Evolutionary conservation across 441 rosid genomes (phyloP).

Genomic region (Corymbia calophylla): DNA sequence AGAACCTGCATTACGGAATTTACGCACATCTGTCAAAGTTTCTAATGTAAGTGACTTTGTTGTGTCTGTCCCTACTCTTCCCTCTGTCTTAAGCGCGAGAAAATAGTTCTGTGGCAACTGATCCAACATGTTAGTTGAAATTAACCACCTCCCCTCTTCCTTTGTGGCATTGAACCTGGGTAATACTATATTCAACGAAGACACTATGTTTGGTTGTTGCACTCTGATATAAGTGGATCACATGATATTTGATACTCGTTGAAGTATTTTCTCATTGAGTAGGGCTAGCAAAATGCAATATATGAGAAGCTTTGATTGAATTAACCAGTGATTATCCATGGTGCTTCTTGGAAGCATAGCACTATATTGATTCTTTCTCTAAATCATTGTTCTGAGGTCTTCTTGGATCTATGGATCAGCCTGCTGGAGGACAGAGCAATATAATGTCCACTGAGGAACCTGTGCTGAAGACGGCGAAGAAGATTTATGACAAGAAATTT

Average conservation of each 20-base stretch:
- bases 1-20: conserved; percentile 48
- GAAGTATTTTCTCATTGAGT: background rate
- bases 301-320: background rate
- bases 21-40: conserved; percentile 74
- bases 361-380: background rate
- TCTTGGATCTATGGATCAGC: conserved; percentile 22
- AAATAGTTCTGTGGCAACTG: background rate
- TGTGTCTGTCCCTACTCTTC: background rate
- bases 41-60: conserved; percentile 40
- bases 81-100: background rate
- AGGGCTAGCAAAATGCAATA: background rate
- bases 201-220: background rate
- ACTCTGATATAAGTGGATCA: background rate
- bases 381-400: background rate
- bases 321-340: background rate
- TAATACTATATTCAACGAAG: background rate
- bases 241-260: background rate
- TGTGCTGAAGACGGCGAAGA: conserved; percentile 76
- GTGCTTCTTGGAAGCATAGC: background rate
- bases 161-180: background rate
- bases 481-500: conserved; percentile 68
- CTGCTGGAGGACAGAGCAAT: conserved; percentile 91
- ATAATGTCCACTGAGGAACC: conserved; percentile 51
- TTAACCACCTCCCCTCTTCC: background rate
- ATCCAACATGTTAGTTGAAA: background rate